Percentiles rank a stretch among this genome's conserved stretches.
These are phyloP conservation scores for Eucalyptus rudis DNA, from an alignment of 345 rosid species.

Conservation along the genomic window DNA sequence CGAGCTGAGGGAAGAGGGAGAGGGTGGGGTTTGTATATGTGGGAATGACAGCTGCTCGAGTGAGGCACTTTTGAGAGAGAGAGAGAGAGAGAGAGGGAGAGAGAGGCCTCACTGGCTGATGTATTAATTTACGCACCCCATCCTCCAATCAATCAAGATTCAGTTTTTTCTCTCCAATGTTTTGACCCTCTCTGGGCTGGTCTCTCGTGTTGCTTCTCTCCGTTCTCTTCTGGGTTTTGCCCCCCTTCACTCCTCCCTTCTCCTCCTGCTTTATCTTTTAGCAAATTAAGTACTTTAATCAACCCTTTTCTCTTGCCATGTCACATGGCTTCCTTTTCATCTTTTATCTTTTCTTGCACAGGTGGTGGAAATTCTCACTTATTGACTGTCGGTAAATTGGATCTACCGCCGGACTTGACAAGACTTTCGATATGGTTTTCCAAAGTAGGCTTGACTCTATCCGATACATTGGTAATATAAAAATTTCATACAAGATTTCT, in stretches of 20 bases:
- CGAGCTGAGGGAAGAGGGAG: conserved; percentile 1
- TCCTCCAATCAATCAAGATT: conserved; percentile 1
- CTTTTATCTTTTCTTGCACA: not conserved
- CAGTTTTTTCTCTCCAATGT: not conserved
- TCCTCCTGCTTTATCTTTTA: not conserved
- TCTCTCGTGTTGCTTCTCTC: not conserved
- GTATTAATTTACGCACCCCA: conserved; percentile 48
- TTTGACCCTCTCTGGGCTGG: not conserved
- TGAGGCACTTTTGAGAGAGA: conserved; percentile 31
- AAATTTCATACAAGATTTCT: not conserved
- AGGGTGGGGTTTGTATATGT: conserved; percentile 3
- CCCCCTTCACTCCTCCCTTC: not conserved
- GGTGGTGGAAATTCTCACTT: not conserved
- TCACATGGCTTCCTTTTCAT: not conserved
- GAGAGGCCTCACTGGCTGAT: conserved; percentile 17
- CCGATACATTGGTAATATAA: not conserved
- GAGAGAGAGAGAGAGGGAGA: not conserved
- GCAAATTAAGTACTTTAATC: not conserved
- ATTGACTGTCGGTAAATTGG: not conserved
- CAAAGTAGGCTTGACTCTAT: not conserved
- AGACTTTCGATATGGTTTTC: not conserved
- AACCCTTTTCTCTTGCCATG: not conserved
- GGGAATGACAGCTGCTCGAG: conserved; percentile 43
- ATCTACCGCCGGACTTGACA: not conserved
- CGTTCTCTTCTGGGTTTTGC: not conserved